phyloP scores from a whole-genome alignment of 2,329 filamentous ascomycete genomes.

The Boeremia exigua region DNA sequence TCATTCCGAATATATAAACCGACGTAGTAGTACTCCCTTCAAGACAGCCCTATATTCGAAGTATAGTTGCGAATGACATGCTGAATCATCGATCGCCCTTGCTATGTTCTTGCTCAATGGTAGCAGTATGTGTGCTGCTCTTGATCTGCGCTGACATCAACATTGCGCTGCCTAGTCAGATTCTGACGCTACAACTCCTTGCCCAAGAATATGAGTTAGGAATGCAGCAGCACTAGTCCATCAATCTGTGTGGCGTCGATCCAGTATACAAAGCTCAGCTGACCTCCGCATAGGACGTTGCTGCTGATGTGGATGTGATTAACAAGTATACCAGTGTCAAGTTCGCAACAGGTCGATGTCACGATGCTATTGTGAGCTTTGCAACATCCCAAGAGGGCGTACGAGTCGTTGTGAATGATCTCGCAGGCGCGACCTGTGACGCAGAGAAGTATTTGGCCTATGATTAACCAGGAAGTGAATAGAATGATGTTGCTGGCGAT shows the following conservation, averaged over 20 bases:
- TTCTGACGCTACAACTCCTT: constrained; percentile 25
- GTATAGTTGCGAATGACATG: not conserved
- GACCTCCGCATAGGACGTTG: constrained; percentile 30
- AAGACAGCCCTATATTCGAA: not conserved
- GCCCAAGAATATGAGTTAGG: constrained; percentile 25
- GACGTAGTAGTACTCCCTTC: not conserved
- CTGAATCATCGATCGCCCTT: not conserved
- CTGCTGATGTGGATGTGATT: constrained; percentile 32
- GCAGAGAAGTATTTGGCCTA: constrained; percentile 42
- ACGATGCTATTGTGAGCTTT: constrained; percentile 48
- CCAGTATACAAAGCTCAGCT: constrained; percentile 38
- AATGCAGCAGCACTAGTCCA: constrained; percentile 32
- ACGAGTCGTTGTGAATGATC: constrained; percentile 45
- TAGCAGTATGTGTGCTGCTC: constrained; percentile 13
- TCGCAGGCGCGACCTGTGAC: constrained; percentile 47
- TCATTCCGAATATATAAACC: not conserved
- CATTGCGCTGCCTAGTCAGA: constrained; percentile 26
- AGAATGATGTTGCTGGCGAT: constrained; percentile 48
- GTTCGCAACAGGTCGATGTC: constrained; percentile 43
- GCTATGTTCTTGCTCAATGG: constrained; percentile 16
- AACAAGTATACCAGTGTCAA: constrained; percentile 28
- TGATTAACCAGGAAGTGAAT: constrained; percentile 50
- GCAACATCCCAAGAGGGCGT: constrained; percentile 47
- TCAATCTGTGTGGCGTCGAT: constrained; percentile 22
- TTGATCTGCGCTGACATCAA: constrained; percentile 29